Evolutionary conservation across 768 basidiomycete species (phyloP), one percentile per base, ranked within the genome.

Genomic region (Sporobolomyces pararoseus): DNA sequence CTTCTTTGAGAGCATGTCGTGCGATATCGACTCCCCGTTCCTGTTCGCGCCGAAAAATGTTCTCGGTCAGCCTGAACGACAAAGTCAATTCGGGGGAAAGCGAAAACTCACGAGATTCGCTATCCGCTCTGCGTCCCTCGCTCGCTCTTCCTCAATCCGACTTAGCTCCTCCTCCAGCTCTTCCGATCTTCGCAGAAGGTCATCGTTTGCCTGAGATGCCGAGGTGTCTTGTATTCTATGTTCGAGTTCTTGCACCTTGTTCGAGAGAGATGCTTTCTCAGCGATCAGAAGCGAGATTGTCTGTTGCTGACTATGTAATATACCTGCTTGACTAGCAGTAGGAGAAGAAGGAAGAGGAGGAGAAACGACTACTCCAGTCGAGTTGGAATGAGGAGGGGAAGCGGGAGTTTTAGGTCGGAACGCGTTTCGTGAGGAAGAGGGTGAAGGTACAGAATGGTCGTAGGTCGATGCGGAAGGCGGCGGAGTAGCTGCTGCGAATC

Each of bases 251-350:
- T 51, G 47, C 9, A 72, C 57, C 12, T 55, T 37, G 0, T 13
- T 77, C 21, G 81, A 80, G 42, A 89, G 81, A 25, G 84, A 82
- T 10, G 85, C 83, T 78, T 89, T 89, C 76, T 89, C 89, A 4
- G 86, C 83, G 25, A 91, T 89, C 19, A 93, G 82, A n/a, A 88
- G 78, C 53, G 87, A 83, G 66, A 93, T 89, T 0, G 88, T 89
- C 75, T 86, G 86, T 68, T 85, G 86, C 73, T 88, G 87, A 21
- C 61, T 73, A 23, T 72, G 49, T 14, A 74, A 27, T 5, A 44
- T 46, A 2, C 34, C 39, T 5, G 55, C 12, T 16, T 54, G 25
- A 32, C 37, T 42, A 3, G 31, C n/a, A 2, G 47, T 6, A 13
- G 70, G 39, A 10, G 70, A 71, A 1, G 60, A 27, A 14, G 51